Evolutionary conservation across 2,329 filamentous ascomycete species (phyloP), one percentile per base, ranked within the genome.

Genomic region (Coniochaeta prunicola): DNA sequence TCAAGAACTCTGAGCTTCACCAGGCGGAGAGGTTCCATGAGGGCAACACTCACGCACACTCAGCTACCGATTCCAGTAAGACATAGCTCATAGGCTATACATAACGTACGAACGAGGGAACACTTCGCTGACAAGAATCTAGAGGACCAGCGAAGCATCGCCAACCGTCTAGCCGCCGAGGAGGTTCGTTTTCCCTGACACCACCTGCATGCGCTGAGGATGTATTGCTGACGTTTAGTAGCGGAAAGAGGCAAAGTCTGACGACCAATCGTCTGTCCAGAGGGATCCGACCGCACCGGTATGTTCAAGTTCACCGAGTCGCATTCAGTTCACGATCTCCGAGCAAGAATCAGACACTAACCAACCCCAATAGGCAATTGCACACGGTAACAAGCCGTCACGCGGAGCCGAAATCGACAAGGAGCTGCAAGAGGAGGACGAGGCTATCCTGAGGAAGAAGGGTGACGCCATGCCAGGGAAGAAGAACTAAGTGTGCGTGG

Each of bases 301-400:
- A 28, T 21, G 45, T 50, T 17, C 5, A n/a, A n/a, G n/a, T n/a
- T n/a, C n/a, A n/a, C n/a, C n/a, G n/a, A n/a, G n/a, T 12, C 19
- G 10, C n/a, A 7, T 45, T 45, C 40, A n/a, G 2, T 45, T 13
- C 40, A 3, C 33, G 33, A 36, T 13, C 33, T 13, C 12, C 17
- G 4, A n/a, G 15, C 17, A 38, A n/a, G 5, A 12, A 38, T 38
- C 36, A n/a, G 36, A 38, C 13, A 21, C 40, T 45, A 26, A 45
- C 40, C 6, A 24, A 45, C 40, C 3, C 4, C 19, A 26, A 50
- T 13, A 50, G 45, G 88, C 88, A 58, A 81, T 74, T 64, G 69
- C 79, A 63, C 88, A 92, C 69, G 88, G 88, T 61, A 91, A 91
- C 69, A 80, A 91, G 74, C 89, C 88, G 2, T 88, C 84, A n/a